Evolutionary conservation across 164 flowering plant genomes (phyloP).

Genomic region (Berberis vulgaris): DNA sequence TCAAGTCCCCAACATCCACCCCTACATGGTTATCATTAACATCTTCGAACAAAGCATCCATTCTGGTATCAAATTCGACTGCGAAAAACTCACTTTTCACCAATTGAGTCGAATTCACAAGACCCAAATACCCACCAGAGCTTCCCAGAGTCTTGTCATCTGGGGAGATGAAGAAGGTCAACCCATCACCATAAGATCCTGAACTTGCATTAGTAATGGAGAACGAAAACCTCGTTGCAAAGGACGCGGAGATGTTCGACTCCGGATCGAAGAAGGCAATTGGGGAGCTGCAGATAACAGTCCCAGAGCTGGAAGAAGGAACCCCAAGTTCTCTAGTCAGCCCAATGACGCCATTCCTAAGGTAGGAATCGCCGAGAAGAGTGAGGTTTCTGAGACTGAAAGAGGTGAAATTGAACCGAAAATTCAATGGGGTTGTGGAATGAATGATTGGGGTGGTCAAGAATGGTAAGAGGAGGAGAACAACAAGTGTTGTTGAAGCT

Average conservation of each 20-base stretch:
- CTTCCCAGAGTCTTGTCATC: constrained; percentile 54
- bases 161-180: constrained; percentile 66
- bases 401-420: constrained; percentile 41
- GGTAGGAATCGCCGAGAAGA: constrained; percentile 81
- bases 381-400: constrained; percentile 65
- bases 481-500: not conserved
- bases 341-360: constrained; percentile 69
- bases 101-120: constrained; percentile 55
- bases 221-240: constrained; percentile 64
- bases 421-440: constrained; percentile 13
- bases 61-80: constrained; percentile 69
- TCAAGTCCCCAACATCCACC: constrained; percentile 51
- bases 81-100: constrained; percentile 56
- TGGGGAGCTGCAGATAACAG: constrained; percentile 52
- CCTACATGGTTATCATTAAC: constrained; percentile 75
- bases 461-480: not conserved
- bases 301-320: constrained; percentile 77
- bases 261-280: constrained; percentile 40
- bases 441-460: not conserved
- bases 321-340: constrained; percentile 62
- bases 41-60: constrained; percentile 48
- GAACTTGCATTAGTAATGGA: constrained; percentile 48
- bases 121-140: constrained; percentile 72
- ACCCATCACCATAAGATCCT: constrained; percentile 65
- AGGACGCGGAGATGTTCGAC: constrained; percentile 62